Evolutionary conservation across 2,329 filamentous ascomycete species (phyloP), one percentile per base, ranked within the genome.

Genomic region (Apiospora hydei): DNA sequence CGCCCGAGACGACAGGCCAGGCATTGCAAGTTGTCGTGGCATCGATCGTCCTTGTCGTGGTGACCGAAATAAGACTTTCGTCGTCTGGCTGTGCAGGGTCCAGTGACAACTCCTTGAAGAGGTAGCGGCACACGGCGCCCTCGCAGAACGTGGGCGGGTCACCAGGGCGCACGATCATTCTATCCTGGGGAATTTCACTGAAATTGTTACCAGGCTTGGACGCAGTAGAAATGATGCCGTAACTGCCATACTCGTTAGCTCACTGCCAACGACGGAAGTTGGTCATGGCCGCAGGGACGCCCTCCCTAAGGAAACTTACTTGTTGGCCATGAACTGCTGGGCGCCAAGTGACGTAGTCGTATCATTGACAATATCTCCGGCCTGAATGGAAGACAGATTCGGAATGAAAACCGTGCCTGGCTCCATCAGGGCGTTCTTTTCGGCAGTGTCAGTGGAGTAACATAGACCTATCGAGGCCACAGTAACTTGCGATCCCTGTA

Each of bases 291-390:
- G 30, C 14, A 38, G 30, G 30, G 8, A 38, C 4, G 30, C 16
- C 43, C 41, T 46, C n/a, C n/a, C 13, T n/a, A n/a, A 11, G 21
- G 41, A 24, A 11, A 67, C 77, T 73, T 71, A 82, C 82, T 80
- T 82, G 47, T 85, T 84, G 16, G 85, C 85, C 0, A 82, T 84
- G 67, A 83, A 85, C 68, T 84, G 78, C 30, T 84, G 77, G 34
- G 83, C 82, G n/a, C 74, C 78, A 18, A 73, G 70, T 53, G 10
- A 72, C 71, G 7, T 72, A 2, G 69, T 70, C 6, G 71, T 74
- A 13, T 75, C 73, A 5, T 75, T 74, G 21, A 83, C 77, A 7
- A 76, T 69, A 61, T 75, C 81, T 41, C 68, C 76, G 51, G 78
- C 81, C 73, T 80, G 80, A 71, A 83, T 80, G 47, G 71, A 77